Percentiles rank a stretch among this genome's conserved stretches.
Evolutionary conservation across 495 filamentous ascomycete genomes (phyloP).

Genomic region (Penicillium coprophilum): DNA sequence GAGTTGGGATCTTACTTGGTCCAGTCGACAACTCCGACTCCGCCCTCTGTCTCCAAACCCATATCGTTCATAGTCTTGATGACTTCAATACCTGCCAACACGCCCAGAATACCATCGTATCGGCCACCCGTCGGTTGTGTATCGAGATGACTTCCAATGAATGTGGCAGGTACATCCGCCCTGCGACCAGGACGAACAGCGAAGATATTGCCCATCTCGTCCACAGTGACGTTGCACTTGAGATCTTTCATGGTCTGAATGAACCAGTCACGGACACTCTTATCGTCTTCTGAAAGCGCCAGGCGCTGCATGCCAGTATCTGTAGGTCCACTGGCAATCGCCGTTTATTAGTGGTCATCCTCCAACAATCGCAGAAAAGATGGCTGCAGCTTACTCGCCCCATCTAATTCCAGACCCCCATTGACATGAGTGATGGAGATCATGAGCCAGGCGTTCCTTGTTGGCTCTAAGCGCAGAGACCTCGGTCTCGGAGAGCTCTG

Average conservation of each 20-base stretch:
- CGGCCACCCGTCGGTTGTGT: constrained; percentile 76
- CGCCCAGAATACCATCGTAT: constrained; percentile 73
- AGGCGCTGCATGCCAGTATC: constrained; percentile 69
- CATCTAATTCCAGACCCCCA: constrained; percentile 65
- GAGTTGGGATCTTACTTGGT: constrained; percentile 56
- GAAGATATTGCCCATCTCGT: constrained; percentile 76
- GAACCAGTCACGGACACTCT: constrained; percentile 73
- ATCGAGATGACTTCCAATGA: constrained; percentile 73
- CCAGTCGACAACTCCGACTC: constrained; percentile 76
- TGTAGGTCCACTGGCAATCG: constrained; percentile 44
- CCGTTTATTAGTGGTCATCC: constrained; percentile 11
- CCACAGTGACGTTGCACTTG: constrained; percentile 61
- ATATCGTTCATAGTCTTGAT: constrained; percentile 67
- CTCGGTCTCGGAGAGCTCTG: constrained; percentile 41
- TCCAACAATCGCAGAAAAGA: not conserved
- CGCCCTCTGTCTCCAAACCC: constrained; percentile 66
- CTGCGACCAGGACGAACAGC: constrained; percentile 62
- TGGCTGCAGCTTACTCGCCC: constrained; percentile 54
- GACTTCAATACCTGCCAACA: constrained; percentile 70
- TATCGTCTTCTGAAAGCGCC: constrained; percentile 68
- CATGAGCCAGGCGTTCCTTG: constrained; percentile 56
- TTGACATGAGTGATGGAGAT: constrained; percentile 65
- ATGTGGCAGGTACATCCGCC: constrained; percentile 58
- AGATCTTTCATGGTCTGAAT: constrained; percentile 60
- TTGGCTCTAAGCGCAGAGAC: constrained; percentile 55